Percentiles rank a stretch among this genome's conserved stretches.
Conservation (phyloP, 2,329 filamentous ascomycete genomes). For the Aspergillus versicolor region DNA sequence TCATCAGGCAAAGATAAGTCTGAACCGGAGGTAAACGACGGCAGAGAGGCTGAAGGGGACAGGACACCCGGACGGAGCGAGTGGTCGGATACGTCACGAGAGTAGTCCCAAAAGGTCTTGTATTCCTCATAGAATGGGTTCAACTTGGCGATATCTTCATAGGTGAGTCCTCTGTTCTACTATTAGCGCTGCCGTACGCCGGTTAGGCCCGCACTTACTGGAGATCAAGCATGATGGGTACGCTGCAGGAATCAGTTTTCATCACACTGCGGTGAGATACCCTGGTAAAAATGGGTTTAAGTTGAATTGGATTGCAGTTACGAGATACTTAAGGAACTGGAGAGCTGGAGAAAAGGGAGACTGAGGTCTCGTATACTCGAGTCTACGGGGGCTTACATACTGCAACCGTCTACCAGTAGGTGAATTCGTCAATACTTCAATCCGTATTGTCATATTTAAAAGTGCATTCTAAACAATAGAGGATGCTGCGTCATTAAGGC, state of each 20-base stretch:
- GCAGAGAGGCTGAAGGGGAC: constrained; percentile 21
- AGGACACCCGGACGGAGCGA: constrained; percentile 15
- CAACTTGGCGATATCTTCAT: constrained; percentile 28
- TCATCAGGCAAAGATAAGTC: constrained; percentile 12
- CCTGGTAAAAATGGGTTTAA: neutral
- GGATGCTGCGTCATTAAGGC: neutral
- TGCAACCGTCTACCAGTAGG: neutral
- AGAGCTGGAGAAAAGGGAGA: neutral
- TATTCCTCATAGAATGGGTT: constrained; percentile 28
- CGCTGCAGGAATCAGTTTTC: constrained; percentile 20
- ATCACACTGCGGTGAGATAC: constrained; percentile 6
- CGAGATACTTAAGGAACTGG: neutral
- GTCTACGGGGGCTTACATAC: neutral
- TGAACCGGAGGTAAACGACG: constrained; percentile 6
- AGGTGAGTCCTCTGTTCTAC: constrained; percentile 20
- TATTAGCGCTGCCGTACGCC: constrained; percentile 5
- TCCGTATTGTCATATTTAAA: constrained; percentile 5
- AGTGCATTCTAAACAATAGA: constrained; percentile 11
- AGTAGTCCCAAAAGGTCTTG: constrained; percentile 20
- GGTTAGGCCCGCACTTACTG: constrained; percentile 21
- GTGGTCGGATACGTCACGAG: constrained; percentile 10
- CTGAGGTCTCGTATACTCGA: neutral
- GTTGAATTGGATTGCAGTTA: neutral
- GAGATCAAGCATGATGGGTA: constrained; percentile 29
- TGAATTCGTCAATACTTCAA: neutral